phyloP scores from a whole-genome alignment of 2,329 filamentous ascomycete species.

The Trichoderma polysporum region DNA sequence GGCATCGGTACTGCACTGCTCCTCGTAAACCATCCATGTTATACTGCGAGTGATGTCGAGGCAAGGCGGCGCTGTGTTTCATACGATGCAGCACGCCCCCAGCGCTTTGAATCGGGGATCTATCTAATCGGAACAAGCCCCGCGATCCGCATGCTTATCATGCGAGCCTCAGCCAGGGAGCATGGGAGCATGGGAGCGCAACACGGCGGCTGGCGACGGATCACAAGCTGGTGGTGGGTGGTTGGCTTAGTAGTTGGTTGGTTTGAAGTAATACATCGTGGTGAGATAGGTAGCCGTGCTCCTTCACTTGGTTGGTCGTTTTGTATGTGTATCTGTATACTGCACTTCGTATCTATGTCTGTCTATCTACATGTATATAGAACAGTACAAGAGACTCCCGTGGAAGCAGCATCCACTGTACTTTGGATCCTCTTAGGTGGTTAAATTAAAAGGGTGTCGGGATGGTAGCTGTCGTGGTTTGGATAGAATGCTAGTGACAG shows the following conservation, averaged over 20 bases:
- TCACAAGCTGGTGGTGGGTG: neutral
- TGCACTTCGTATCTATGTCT: no score
- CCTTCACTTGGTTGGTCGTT: neutral
- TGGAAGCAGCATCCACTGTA: neutral
- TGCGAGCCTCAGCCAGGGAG: constrained; percentile 11
- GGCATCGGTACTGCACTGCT: constrained; percentile 4
- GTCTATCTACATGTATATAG: neutral
- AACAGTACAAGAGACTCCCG: neutral
- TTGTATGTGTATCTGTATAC: neutral
- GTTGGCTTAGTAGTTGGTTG: no score
- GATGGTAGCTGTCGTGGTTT: neutral
- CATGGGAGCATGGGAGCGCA: neutral
- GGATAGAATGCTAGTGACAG: neutral
- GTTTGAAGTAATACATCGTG: no score
- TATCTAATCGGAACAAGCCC: constrained; percentile 17
- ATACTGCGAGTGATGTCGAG: neutral
- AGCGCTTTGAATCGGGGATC: constrained; percentile 17
- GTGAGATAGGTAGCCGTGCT: no score
- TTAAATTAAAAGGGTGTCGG: neutral
- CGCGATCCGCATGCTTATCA: constrained; percentile 17
- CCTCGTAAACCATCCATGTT: neutral
- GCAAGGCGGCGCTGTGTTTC: neutral
- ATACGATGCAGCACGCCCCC: constrained; percentile 12
- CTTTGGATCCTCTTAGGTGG: neutral
- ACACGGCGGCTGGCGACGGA: constrained; percentile 16